phyloP scores from a whole-genome alignment of 257 asterid species.

The Nicotiana paniculata region DNA sequence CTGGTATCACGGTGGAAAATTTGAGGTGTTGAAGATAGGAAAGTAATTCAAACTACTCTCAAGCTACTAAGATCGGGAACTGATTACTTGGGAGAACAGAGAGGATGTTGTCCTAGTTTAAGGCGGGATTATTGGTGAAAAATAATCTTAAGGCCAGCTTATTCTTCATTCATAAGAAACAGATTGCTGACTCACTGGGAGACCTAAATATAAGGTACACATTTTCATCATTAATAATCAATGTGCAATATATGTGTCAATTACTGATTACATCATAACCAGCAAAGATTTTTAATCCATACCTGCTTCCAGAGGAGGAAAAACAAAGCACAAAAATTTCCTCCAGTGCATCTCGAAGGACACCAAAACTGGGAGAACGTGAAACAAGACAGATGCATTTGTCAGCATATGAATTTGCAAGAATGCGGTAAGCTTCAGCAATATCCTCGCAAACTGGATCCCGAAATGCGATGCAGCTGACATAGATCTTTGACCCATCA shows the following conservation, averaged over 20 bases:
- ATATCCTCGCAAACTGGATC: conserved; percentile 82
- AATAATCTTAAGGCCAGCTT: background rate
- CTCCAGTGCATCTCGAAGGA: conserved; percentile 80
- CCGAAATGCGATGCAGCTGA: conserved; percentile 77
- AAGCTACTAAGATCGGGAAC: background rate
- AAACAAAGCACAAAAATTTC: conserved; percentile 75
- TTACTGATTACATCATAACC: background rate
- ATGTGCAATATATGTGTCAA: conserved; percentile 4
- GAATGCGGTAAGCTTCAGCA: conserved; percentile 69
- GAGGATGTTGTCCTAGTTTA: background rate
- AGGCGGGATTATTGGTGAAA: background rate
- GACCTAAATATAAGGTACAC: background rate
- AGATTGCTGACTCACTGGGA: background rate
- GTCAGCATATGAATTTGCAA: conserved; percentile 64
- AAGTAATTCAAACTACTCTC: background rate
- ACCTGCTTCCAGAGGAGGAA: conserved; percentile 85
- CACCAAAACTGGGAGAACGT: conserved; percentile 64
- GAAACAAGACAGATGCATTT: conserved; percentile 89
- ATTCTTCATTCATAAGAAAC: background rate
- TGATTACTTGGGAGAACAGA: background rate
- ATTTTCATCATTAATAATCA: background rate
- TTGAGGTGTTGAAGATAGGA: background rate
- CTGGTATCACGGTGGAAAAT: background rate
- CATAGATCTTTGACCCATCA: conserved; percentile 88
- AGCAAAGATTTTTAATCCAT: conserved; percentile 1